phyloP scores from a whole-genome alignment of 345 rosid genomes.

The Pistacia atlantica region DNA sequence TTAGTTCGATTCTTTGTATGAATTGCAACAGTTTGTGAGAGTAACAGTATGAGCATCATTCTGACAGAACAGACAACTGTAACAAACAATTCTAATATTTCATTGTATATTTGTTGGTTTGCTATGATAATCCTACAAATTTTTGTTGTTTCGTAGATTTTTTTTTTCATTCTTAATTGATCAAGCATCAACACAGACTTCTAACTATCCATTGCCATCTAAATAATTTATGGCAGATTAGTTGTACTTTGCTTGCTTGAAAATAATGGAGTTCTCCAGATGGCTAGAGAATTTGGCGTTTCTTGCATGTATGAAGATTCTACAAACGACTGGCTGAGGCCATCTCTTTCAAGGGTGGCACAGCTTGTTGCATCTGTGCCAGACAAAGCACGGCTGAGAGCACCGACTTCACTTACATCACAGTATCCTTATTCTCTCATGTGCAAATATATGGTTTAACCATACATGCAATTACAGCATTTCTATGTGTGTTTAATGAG shows the following conservation, averaged over 20 bases:
- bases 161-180: not conserved
- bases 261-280: slow-evolving; percentile 62
- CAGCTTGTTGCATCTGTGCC: slow-evolving; percentile 86
- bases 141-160: not conserved
- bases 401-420: slow-evolving; percentile 62
- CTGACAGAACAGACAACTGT: not conserved
- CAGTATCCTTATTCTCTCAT: slow-evolving; percentile 78
- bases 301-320: slow-evolving; percentile 29
- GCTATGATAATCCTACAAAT: not conserved
- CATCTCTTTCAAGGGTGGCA: slow-evolving; percentile 57
- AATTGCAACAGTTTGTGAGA: slow-evolving; percentile 2
- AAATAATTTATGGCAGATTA: slow-evolving; percentile 56
- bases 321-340: slow-evolving; percentile 33
- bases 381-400: slow-evolving; percentile 75
- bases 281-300: slow-evolving; percentile 57
- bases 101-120: not conserved
- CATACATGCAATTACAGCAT: not conserved
- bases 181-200: not conserved
- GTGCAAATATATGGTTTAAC: slow-evolving; percentile 9
- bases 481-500: slow-evolving; percentile 2
- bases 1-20: not conserved
- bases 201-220: slow-evolving; percentile 10
- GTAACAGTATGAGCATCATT: not conserved
- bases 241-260: slow-evolving; percentile 79
- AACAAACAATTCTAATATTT: not conserved